phyloP scores from a whole-genome alignment of 2,329 filamentous ascomycete genomes.

The Fusarium euwallaceae region DNA sequence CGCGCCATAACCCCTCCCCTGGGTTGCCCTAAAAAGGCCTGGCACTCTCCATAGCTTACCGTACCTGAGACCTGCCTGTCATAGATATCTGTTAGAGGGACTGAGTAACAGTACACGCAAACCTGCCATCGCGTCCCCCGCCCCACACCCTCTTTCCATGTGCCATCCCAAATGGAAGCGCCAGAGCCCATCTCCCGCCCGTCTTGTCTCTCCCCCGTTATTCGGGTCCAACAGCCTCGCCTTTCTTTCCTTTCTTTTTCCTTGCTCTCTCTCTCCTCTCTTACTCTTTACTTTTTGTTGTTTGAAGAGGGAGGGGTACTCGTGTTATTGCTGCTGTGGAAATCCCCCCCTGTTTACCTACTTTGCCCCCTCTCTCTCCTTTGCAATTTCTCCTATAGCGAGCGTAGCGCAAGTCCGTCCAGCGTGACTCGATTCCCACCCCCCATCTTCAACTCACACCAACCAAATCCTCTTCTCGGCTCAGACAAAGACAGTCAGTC shows the following conservation, averaged over 20 bases:
- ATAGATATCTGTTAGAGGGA: accelerated
- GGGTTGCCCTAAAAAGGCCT: constrained; percentile 15
- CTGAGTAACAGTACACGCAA: constrained; percentile 7
- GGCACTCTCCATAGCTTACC: not conserved
- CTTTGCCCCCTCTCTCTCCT: not conserved
- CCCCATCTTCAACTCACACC: not conserved
- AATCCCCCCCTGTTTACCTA: not conserved
- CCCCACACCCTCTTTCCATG: constrained; percentile 36
- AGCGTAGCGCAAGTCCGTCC: constrained; percentile 1
- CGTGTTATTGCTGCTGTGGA: not conserved
- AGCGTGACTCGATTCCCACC: not conserved
- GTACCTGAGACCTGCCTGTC: constrained; percentile 17
- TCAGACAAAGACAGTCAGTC: not conserved
- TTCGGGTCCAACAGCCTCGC: constrained; percentile 7
- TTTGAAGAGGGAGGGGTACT: constrained; percentile 12
- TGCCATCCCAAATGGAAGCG: constrained; percentile 21
- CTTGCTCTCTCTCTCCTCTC: constrained; percentile 1
- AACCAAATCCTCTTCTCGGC: constrained; percentile 3
- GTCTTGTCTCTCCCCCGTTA: constrained; percentile 21
- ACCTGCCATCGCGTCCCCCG: constrained; percentile 18
- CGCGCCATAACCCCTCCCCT: constrained; percentile 29
- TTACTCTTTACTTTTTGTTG: constrained; percentile 20
- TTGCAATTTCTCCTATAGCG: constrained; percentile 2
- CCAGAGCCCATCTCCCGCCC: constrained; percentile 31
- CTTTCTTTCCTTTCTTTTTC: constrained; percentile 9